Evolutionary conservation across 2,329 filamentous ascomycete genomes (phyloP), one percentile per base, ranked within the genome.

Genomic region (Ophiostoma perfectum): DNA sequence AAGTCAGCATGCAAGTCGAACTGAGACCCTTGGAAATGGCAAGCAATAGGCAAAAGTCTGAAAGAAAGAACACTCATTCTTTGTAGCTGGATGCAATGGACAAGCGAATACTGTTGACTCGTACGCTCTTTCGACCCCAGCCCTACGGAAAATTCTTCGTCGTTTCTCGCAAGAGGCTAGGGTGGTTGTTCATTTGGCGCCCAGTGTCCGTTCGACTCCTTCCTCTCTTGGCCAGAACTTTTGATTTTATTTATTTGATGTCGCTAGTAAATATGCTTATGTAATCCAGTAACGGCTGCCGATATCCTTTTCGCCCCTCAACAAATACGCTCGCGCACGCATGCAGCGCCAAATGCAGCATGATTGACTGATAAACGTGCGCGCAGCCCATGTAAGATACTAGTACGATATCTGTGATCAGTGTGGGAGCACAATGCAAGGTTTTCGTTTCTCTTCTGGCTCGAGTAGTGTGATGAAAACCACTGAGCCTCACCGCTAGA

Each of bases 401-500:
- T 2, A 45, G n/a, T 55, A 44, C 42, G 8, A 7, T 44, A 49
- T 49, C 27, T 58, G 52, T 12, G 55, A 55, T 60, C 55, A 60
- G 27, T 60, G 27, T 38, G 52, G 27, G 27, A 58, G 52, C 52
- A 58, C 52, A 58, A 58, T 58, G 52, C 52, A 58, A 36, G 27
- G 14, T 16, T 38, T 60, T 60, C 55, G 11, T 38, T 38, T 38
- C 12, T 60, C 27, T 38, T 36, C 36, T 12, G 14, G 16, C 27
- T 38, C 14, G 27, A 60, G 27, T 7, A 38, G 55, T 60, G 55
- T 60, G 55, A 39, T 60, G 55, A 60, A 60, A 60, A 9, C 8
- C 55, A 58, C 49, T 36, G 49, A 55, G 55, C 12, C 55, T 60
- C 55, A 60, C 55, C 55, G 55, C 55, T 60, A 60, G 55, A 60